Evolutionary conservation across 495 filamentous ascomycete genomes (phyloP).

Genomic region (Pseudomonodictys pantanalensis): DNA sequence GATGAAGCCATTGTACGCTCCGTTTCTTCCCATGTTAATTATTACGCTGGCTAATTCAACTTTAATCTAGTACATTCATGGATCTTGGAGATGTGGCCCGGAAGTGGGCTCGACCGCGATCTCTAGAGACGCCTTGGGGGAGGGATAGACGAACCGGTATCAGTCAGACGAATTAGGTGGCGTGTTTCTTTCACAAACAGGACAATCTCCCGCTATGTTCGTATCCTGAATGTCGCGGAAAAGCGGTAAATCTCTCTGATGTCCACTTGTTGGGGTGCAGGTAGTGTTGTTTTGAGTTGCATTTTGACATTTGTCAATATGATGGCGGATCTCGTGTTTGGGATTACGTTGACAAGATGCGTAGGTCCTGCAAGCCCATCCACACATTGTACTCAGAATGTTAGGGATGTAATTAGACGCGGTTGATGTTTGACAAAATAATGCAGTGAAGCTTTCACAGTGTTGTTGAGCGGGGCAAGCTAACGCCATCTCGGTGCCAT

Average conservation of each 20-base stretch:
- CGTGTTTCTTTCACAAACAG: conserved; percentile 10
- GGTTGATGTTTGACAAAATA: neutral
- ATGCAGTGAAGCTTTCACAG: neutral
- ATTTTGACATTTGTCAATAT: conserved; percentile 4
- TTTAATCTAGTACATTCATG: conserved; percentile 14
- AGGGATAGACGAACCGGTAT: conserved; percentile 7
- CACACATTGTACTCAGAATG: neutral
- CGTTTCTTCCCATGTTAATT: neutral
- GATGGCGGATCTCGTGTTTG: conserved; percentile 7
- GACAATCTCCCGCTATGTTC: conserved; percentile 12
- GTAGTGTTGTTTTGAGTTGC: conserved; percentile 6
- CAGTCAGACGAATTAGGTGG: conserved; percentile 11
- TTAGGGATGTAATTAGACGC: neutral
- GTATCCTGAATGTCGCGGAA: conserved; percentile 13
- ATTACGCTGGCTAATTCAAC: conserved; percentile 12
- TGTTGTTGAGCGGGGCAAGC: neutral
- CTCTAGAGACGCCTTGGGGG: conserved; percentile 7
- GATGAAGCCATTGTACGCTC: conserved; percentile 7
- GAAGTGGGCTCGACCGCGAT: conserved; percentile 10
- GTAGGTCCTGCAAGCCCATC: conserved; percentile 8
- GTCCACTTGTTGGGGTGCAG: conserved; percentile 14
- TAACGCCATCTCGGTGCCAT: neutral
- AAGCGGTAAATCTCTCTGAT: conserved; percentile 12
- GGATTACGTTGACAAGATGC: conserved; percentile 15
- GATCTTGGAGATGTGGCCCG: conserved; percentile 10